A percentile compares a stretch with the other conserved stretches of the same genome.
These are phyloP conservation scores for Pseudocercospora musae DNA, from an alignment of 2,329 filamentous ascomycete genomes.

Conservation along the genomic window DNA sequence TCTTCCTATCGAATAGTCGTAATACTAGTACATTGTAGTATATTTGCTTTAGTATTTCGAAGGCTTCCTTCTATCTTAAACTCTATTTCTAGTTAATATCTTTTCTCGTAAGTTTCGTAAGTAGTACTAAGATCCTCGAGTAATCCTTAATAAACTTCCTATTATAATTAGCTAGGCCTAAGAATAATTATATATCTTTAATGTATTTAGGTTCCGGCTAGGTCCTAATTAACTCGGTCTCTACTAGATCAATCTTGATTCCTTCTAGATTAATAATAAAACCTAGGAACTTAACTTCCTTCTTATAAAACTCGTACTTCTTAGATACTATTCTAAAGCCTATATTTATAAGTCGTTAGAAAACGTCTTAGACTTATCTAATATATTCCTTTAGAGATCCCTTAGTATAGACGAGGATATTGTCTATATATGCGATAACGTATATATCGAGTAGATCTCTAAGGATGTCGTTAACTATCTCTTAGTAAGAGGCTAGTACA, in stretches of 20 bases:
- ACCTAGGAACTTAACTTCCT: conserved; percentile 18
- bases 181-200: conserved; percentile 22
- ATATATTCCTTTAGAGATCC: not conserved
- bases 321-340: conserved; percentile 1
- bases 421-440: conserved; percentile 30
- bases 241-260: conserved; percentile 13
- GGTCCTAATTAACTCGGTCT: conserved; percentile 9
- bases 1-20: conserved; percentile 7
- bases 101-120: too few species aligned
- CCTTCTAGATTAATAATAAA: too few species aligned
- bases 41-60: too few species aligned
- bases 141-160: too few species aligned
- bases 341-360: too few species aligned
- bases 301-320: conserved; percentile 21
- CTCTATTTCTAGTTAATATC: too few species aligned
- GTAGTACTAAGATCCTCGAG: too few species aligned
- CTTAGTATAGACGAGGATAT: conserved; percentile 31
- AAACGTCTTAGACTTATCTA: not conserved
- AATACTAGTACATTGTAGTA: too few species aligned
- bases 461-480: conserved; percentile 28
- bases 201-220: conserved; percentile 13
- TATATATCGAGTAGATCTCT: conserved; percentile 14
- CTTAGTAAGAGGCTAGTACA: conserved; percentile 28
- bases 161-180: too few species aligned
- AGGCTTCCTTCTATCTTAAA: too few species aligned